Percentiles rank a stretch among this genome's conserved stretches.
Conservation (phyloP, 2,329 filamentous ascomycete genomes). For the Calonectria pteridis region DNA sequence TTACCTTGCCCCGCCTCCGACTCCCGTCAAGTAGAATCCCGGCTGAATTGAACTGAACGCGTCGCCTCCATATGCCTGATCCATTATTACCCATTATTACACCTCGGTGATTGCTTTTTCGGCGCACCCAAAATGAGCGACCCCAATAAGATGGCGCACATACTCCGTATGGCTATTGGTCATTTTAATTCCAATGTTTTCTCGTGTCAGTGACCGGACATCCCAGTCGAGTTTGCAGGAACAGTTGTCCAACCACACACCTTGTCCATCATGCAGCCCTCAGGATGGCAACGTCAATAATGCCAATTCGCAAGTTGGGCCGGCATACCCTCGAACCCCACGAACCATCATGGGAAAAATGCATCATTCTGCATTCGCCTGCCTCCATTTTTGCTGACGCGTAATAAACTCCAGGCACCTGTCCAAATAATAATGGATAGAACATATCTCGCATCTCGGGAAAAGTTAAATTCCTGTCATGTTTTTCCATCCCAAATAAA, state of each 20-base stretch:
- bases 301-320: neutral
- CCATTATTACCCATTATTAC: neutral
- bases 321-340: neutral
- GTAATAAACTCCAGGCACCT: slow-evolving; percentile 25
- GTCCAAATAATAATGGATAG: slow-evolving; percentile 32
- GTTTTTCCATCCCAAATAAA: slow-evolving; percentile 24
- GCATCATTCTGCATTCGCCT: slow-evolving; percentile 27
- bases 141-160: slow-evolving; percentile 1
- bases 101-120: slow-evolving; percentile 26
- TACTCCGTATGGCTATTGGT: neutral
- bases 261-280: neutral
- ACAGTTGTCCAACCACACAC: neutral
- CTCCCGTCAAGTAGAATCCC: slow-evolving; percentile 20
- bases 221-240: neutral
- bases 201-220: neutral
- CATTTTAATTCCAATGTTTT: neutral
- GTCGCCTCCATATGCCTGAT: slow-evolving; percentile 3
- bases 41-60: slow-evolving; percentile 6
- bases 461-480: slow-evolving; percentile 11
- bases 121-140: slow-evolving; percentile 6
- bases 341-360: slow-evolving; percentile 28
- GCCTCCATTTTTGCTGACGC: slow-evolving; percentile 30
- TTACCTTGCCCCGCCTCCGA: slow-evolving; percentile 34
- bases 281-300: neutral
- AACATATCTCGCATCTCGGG: slow-evolving; percentile 28